Evolutionary conservation across 345 rosid species (phyloP).

Genomic region (Populus simonii): DNA sequence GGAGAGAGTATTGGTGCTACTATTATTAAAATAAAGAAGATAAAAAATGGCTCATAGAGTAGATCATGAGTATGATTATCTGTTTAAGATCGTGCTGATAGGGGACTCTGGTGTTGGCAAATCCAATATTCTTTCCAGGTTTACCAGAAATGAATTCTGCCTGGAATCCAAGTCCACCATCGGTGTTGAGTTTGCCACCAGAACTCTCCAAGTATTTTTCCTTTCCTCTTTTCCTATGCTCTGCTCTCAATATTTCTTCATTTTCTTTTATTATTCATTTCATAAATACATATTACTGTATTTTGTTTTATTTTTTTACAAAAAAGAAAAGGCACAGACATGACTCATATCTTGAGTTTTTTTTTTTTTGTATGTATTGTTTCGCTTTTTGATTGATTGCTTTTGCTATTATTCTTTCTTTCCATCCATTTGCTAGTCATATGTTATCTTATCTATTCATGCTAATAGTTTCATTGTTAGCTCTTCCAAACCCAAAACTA

Average conservation of each 20-base stretch:
- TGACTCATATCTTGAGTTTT: too few relatives aligned
- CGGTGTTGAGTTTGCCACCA: constrained; percentile 1
- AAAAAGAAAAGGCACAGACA: too few relatives aligned
- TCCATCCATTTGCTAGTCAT: neutral
- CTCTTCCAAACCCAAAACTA: neutral
- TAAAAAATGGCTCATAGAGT: neutral
- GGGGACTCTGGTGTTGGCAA: constrained; percentile 1
- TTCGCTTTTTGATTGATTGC: neutral
- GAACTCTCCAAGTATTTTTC: neutral
- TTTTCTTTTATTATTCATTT: too few relatives aligned
- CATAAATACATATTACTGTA: too few relatives aligned
- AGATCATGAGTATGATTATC: neutral
- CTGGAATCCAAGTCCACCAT: neutral
- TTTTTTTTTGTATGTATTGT: neutral
- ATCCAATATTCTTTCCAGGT: constrained; percentile 1
- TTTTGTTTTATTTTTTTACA: too few relatives aligned
- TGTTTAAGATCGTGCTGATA: neutral
- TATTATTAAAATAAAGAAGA: neutral
- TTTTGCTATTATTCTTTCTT: too few relatives aligned
- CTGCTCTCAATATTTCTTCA: too few relatives aligned
- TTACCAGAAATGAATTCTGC: constrained; percentile 1
- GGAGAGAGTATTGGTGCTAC: neutral
- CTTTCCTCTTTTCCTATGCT: neutral
- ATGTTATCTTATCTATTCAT: neutral
- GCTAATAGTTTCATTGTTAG: neutral